Conservation (phyloP, 2,329 filamentous ascomycete species). For the Aspergillus hiratsukae region DNA sequence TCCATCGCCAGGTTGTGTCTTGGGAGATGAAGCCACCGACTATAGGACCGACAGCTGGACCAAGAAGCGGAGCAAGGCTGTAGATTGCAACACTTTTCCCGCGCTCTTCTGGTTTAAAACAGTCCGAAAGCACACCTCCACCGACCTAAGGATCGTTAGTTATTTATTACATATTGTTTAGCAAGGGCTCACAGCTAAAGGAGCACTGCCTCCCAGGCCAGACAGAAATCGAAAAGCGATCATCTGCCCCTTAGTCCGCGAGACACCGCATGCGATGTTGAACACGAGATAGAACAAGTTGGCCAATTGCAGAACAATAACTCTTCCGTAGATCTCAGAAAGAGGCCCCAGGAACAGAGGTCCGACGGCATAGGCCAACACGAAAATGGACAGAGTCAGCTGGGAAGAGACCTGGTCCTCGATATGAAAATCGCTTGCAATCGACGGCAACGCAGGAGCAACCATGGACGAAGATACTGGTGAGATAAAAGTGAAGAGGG, state of each 20-base stretch:
- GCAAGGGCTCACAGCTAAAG: slow-evolving; percentile 42
- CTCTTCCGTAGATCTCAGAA: slow-evolving; percentile 54
- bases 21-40: slow-evolving; percentile 62
- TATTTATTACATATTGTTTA: not conserved
- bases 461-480: slow-evolving; percentile 61
- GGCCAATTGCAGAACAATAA: slow-evolving; percentile 50
- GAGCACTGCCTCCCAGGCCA: slow-evolving; percentile 56
- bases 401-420: slow-evolving; percentile 41
- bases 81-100: slow-evolving; percentile 61
- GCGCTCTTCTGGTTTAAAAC: slow-evolving; percentile 58
- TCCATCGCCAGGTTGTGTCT: slow-evolving; percentile 66
- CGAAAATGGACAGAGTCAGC: slow-evolving; percentile 52
- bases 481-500: slow-evolving; percentile 58
- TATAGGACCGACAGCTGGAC: slow-evolving; percentile 62
- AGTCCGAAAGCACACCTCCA: slow-evolving; percentile 52
- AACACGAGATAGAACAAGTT: slow-evolving; percentile 56
- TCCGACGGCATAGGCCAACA: slow-evolving; percentile 52
- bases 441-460: slow-evolving; percentile 48
- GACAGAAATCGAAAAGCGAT: slow-evolving; percentile 56
- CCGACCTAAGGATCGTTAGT: slow-evolving; percentile 33
- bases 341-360: slow-evolving; percentile 51
- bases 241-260: slow-evolving; percentile 50
- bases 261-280: slow-evolving; percentile 57
- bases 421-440: slow-evolving; percentile 54
- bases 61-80: slow-evolving; percentile 59